Evolutionary conservation across 352 stramenopile species (phyloP).

Genomic region (Phytophthora pisi): DNA sequence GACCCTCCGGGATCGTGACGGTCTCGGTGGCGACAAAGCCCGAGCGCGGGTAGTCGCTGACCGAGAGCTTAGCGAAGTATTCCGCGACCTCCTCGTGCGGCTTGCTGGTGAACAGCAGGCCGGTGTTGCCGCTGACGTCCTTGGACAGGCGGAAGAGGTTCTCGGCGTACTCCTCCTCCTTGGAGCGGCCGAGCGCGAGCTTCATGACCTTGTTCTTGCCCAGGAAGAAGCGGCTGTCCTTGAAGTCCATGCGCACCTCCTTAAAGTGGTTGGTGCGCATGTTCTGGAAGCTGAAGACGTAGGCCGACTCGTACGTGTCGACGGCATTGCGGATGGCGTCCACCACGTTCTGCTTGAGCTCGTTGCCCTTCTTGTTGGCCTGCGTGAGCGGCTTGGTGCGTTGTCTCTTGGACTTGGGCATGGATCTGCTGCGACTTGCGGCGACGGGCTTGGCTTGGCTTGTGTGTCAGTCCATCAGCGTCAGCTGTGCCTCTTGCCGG

Average conservation of each 20-base stretch:
- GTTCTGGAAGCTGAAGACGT: constrained; percentile 98
- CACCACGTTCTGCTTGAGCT: constrained; percentile 96
- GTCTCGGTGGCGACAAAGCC: constrained; percentile 92
- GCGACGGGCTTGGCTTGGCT: constrained; percentile 16
- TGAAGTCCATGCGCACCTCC: constrained; percentile 97
- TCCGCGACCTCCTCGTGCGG: constrained; percentile 83
- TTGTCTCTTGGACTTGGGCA: constrained; percentile 90
- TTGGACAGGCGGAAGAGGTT: constrained; percentile 93
- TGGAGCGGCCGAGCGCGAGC: constrained; percentile 93
- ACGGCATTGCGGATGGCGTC: constrained; percentile 93
- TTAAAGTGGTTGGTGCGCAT: constrained; percentile 99
- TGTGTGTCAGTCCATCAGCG: constrained; percentile 5
- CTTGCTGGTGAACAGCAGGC: constrained; percentile 96
- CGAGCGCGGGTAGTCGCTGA: constrained; percentile 95
- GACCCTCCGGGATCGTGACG: constrained; percentile 88
- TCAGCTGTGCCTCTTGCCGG: constrained; percentile 16
- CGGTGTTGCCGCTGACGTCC: constrained; percentile 93
- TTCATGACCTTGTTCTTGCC: constrained; percentile 99
- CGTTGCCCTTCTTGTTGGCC: constrained; percentile 95
- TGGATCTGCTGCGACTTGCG: constrained; percentile 29
- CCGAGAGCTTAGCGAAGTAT: constrained; percentile 93
- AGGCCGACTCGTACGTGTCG: constrained; percentile 93
- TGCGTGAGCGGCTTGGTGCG: constrained; percentile 94
- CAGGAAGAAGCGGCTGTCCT: constrained; percentile 95
- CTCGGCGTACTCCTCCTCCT: constrained; percentile 97